phyloP scores from a whole-genome alignment of 2,329 filamentous ascomycete genomes.

The Cytospora chrysosperma region DNA sequence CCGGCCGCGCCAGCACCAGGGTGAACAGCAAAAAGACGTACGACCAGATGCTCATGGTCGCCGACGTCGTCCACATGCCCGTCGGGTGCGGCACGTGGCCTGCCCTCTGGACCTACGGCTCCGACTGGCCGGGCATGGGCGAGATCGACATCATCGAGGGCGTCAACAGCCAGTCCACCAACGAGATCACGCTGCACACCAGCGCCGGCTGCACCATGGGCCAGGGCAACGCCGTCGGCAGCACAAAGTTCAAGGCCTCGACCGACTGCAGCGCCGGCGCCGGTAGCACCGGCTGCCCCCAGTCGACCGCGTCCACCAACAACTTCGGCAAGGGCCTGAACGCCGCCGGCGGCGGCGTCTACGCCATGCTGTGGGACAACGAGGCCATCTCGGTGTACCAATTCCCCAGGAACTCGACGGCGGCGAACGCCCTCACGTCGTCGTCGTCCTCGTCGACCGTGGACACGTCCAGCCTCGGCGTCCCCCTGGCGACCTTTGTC shows the following conservation, averaged over 20 bases:
- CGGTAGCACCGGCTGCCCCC: constrained; percentile 57
- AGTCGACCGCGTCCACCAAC: constrained; percentile 48
- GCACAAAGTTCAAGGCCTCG: constrained; percentile 41
- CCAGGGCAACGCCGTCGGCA: constrained; percentile 46
- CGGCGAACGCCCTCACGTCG: constrained; percentile 42
- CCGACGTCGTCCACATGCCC: constrained; percentile 78
- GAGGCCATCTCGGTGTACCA: constrained; percentile 75
- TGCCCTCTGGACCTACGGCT: constrained; percentile 68
- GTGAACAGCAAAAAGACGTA: constrained; percentile 66
- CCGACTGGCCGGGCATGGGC: constrained; percentile 67
- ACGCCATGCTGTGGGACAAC: constrained; percentile 74
- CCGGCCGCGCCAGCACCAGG: constrained; percentile 69
- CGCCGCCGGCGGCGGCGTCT: constrained; percentile 65
- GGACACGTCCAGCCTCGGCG: constrained; percentile 66
- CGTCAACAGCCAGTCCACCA: constrained; percentile 60
- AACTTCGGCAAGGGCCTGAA: constrained; percentile 73
- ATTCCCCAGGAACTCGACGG: constrained; percentile 60
- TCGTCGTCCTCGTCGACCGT: constrained; percentile 56
- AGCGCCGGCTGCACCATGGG: constrained; percentile 56
- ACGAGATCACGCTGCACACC: constrained; percentile 70
- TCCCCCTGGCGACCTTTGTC: constrained; percentile 66
- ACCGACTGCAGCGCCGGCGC: constrained; percentile 57
- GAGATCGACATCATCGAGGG: constrained; percentile 84
- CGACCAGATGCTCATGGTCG: constrained; percentile 67
- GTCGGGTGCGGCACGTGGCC: constrained; percentile 74